phyloP scores from a whole-genome alignment of 441 rosid genomes.

The Iberis amara region DNA sequence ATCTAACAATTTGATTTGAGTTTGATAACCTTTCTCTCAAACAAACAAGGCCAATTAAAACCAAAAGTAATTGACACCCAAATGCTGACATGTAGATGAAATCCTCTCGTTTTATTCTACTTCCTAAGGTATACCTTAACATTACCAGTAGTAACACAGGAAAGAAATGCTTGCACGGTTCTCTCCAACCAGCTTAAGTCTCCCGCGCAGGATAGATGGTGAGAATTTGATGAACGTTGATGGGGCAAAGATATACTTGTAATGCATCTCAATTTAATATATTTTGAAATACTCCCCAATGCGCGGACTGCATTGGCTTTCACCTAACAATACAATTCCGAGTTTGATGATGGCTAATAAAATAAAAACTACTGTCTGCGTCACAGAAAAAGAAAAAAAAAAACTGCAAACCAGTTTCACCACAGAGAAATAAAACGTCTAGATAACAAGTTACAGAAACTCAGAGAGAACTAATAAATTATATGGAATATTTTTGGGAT shows the following conservation, averaged over 20 bases:
- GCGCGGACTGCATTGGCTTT: conserved; percentile 96
- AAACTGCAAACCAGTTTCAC: conserved; percentile 7
- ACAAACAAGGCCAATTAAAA: no score
- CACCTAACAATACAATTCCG: conserved; percentile 37
- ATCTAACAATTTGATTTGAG: conserved; percentile 1
- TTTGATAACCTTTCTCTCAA: no score
- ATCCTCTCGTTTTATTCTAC: no score
- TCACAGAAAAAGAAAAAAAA: background rate
- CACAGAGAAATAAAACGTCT: conserved; percentile 15
- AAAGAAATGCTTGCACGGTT: conserved; percentile 87
- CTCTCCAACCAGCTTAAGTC: conserved; percentile 54
- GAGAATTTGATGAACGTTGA: conserved; percentile 24
- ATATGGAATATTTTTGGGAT: background rate
- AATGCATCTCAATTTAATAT: conserved; percentile 39
- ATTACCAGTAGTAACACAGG: conserved; percentile 88
- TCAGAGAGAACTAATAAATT: no score
- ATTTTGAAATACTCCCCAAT: conserved; percentile 83
- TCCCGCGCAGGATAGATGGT: conserved; percentile 32
- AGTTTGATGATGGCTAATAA: conserved; percentile 17
- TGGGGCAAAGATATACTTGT: conserved; percentile 31
- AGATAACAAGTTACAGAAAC: background rate
- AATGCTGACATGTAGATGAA: no score
- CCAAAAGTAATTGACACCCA: no score
- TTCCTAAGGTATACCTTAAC: conserved; percentile 58
- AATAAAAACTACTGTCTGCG: conserved; percentile 5